Evolutionary conservation across 352 stramenopile genomes (phyloP).

Genomic region (Paralagenidium karlingii): DNA sequence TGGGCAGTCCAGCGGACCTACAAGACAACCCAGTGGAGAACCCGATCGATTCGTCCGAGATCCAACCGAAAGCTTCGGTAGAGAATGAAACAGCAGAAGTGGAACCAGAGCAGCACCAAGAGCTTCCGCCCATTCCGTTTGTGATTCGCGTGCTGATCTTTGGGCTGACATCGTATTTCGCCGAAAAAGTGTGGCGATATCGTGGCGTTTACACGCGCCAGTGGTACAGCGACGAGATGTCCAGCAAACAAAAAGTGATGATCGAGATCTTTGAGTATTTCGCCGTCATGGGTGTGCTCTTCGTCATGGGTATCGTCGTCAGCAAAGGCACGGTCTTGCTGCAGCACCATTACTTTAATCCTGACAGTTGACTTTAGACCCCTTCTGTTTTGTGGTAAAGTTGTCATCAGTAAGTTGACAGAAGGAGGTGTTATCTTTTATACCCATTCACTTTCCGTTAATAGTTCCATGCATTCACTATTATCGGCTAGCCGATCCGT

Average conservation of each 20-base stretch:
- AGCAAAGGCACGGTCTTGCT: constrained; percentile 10
- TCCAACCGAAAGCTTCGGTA: neutral
- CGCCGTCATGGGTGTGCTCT: constrained; percentile 63
- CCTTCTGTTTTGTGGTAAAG: neutral
- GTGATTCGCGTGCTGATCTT: constrained; percentile 45
- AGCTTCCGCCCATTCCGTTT: constrained; percentile 18
- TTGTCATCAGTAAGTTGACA: neutral
- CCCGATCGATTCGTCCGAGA: too few relatives aligned
- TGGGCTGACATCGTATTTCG: constrained; percentile 48
- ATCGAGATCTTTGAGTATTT: constrained; percentile 69
- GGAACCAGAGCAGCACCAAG: constrained; percentile 1
- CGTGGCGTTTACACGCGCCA: constrained; percentile 36
- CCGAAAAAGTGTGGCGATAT: constrained; percentile 74
- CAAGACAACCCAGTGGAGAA: too few relatives aligned
- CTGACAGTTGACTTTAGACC: neutral
- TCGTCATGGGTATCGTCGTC: constrained; percentile 50
- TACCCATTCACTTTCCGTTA: too few relatives aligned
- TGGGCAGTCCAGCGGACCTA: too few relatives aligned
- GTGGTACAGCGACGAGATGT: constrained; percentile 55
- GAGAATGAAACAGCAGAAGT: neutral
- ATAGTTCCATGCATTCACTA: too few relatives aligned
- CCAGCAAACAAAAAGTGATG: constrained; percentile 36
- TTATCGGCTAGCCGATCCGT: too few relatives aligned
- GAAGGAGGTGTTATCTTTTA: too few relatives aligned
- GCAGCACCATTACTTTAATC: neutral